phyloP scores from a whole-genome alignment of 495 filamentous ascomycete species.

The Cladorrhinum samala region DNA sequence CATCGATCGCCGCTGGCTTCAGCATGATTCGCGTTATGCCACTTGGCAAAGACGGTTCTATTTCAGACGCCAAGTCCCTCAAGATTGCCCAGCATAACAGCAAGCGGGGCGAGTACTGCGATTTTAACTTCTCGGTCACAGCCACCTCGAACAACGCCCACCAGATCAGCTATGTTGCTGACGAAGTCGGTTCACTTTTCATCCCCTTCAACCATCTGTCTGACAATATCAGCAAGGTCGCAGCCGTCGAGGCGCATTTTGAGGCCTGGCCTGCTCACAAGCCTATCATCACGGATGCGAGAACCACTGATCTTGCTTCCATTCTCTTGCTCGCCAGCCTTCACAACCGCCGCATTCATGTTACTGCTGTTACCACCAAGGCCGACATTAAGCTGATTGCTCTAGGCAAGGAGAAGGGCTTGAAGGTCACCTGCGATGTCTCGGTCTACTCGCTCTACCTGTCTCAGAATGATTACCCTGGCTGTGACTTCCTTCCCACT shows the following conservation, averaged over 20 bases:
- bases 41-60: constrained; percentile 62
- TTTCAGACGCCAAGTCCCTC: constrained; percentile 66
- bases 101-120: constrained; percentile 61
- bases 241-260: constrained; percentile 75
- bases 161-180: constrained; percentile 64
- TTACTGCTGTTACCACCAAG: constrained; percentile 74
- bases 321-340: constrained; percentile 75
- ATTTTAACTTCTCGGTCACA: constrained; percentile 82
- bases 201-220: constrained; percentile 84
- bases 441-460: constrained; percentile 77
- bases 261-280: constrained; percentile 75
- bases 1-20: constrained; percentile 72
- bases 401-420: constrained; percentile 73
- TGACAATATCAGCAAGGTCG: constrained; percentile 81
- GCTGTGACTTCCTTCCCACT: constrained; percentile 62
- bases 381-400: constrained; percentile 78
- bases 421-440: constrained; percentile 81
- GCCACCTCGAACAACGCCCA: constrained; percentile 72
- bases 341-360: constrained; percentile 76
- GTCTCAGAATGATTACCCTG: constrained; percentile 65
- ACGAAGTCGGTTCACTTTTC: constrained; percentile 77
- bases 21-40: constrained; percentile 82
- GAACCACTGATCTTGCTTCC: constrained; percentile 75
- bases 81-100: constrained; percentile 73
- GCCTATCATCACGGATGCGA: constrained; percentile 80